Percentiles rank a stretch among this genome's conserved stretches.
phyloP scores from a whole-genome alignment of 495 filamentous ascomycete species.

The Xylaria curta region DNA sequence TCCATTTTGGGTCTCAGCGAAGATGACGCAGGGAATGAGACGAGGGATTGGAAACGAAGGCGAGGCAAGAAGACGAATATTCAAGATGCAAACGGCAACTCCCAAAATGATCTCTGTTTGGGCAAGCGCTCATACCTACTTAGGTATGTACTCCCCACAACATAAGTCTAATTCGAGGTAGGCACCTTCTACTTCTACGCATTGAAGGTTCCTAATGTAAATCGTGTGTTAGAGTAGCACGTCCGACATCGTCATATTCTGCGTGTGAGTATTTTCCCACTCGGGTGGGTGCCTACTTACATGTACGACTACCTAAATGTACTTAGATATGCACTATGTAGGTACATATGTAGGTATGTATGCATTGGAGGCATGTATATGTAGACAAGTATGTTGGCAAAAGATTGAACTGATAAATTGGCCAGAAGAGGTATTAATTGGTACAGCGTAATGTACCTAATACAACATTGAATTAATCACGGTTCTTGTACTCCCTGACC shows the following conservation, averaged over 20 bases:
- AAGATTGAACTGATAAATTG: too few relatives aligned
- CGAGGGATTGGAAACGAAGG: background rate
- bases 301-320: background rate
- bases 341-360: too few relatives aligned
- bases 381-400: too few relatives aligned
- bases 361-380: too few relatives aligned
- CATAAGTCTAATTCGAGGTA: background rate
- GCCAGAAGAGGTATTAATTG: too few relatives aligned
- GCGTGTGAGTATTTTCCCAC: background rate
- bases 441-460: too few relatives aligned
- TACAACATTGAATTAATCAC: too few relatives aligned
- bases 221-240: background rate
- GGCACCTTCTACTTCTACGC: background rate
- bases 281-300: background rate
- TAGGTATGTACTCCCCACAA: background rate
- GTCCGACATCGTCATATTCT: background rate
- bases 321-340: background rate
- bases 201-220: background rate
- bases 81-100: background rate
- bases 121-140: background rate
- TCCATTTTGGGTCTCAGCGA: constrained; percentile 11
- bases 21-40: background rate
- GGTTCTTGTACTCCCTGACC: too few relatives aligned
- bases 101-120: background rate
- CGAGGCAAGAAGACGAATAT: background rate